Evolutionary conservation across 164 flowering plant genomes (phyloP).

Genomic region (Buxus sempervirens): DNA sequence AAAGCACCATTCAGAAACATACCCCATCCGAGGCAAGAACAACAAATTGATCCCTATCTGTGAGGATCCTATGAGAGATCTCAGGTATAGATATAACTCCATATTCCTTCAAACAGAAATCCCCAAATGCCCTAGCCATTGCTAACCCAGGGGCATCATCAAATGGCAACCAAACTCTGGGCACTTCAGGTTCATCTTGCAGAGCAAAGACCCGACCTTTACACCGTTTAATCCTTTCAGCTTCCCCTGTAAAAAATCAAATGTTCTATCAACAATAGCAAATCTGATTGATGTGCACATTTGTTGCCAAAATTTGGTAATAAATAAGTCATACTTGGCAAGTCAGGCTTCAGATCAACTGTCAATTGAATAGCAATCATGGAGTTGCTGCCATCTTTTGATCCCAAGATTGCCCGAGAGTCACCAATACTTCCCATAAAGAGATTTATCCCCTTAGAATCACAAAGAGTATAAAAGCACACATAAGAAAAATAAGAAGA

Average conservation of each 20-base stretch:
- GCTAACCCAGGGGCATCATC: slow-evolving; percentile 94
- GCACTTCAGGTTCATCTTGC: slow-evolving; percentile 95
- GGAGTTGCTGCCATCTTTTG: slow-evolving; percentile 56
- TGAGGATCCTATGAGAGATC: slow-evolving; percentile 64
- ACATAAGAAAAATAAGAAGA: not conserved
- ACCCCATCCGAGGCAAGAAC: slow-evolving; percentile 99
- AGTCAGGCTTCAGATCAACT: slow-evolving; percentile 84
- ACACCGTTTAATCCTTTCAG: slow-evolving; percentile 88
- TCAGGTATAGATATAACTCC: slow-evolving; percentile 93
- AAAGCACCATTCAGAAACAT: slow-evolving; percentile 18
- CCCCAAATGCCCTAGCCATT: slow-evolving; percentile 99
- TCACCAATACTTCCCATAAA: slow-evolving; percentile 89
- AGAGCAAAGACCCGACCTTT: slow-evolving; percentile 94
- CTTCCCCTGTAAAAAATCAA: slow-evolving; percentile 56
- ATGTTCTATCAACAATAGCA: slow-evolving; percentile 4
- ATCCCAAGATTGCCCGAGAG: slow-evolving; percentile 89
- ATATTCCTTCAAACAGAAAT: slow-evolving; percentile 93
- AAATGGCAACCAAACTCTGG: slow-evolving; percentile 82
- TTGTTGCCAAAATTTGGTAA: not conserved
- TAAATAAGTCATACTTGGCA: slow-evolving; percentile 60
- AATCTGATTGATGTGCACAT: not conserved
- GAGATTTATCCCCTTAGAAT: slow-evolving; percentile 73
- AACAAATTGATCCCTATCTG: slow-evolving; percentile 78
- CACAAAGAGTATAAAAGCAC: not conserved
- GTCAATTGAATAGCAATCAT: slow-evolving; percentile 76